Evolutionary conservation across 2,329 filamentous ascomycete genomes (phyloP).

Genomic region (Claviceps citrina): DNA sequence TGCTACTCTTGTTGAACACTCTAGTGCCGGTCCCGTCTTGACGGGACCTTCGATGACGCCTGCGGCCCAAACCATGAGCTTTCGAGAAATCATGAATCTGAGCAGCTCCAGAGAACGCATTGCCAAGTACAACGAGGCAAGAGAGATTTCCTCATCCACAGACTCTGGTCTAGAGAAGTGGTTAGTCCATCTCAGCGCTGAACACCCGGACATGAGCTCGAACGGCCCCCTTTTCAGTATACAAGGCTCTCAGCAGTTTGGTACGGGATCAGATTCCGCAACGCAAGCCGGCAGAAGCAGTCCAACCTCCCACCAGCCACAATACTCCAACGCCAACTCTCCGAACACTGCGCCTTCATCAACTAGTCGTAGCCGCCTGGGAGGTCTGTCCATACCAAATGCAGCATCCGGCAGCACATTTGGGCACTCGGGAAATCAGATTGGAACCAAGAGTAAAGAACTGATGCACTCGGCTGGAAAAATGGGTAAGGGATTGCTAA

Average conservation of each 20-base stretch:
- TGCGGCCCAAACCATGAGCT: conserved; percentile 32
- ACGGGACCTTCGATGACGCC: conserved; percentile 8
- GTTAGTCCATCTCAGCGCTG: conserved; percentile 30
- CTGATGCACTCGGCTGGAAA: conserved; percentile 74
- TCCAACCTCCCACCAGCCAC: conserved; percentile 27
- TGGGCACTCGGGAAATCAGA: conserved; percentile 42
- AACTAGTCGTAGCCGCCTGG: conserved; percentile 22
- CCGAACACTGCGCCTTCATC: conserved; percentile 14
- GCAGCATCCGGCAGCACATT: conserved; percentile 30
- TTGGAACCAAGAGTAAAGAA: conserved; percentile 77
- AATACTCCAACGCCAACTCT: conserved; percentile 34
- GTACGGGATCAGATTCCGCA: conserved; percentile 10
- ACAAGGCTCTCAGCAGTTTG: conserved; percentile 6
- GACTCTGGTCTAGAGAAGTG: conserved; percentile 59
- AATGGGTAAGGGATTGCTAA: conserved; percentile 79
- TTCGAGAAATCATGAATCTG: conserved; percentile 65
- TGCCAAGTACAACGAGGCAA: conserved; percentile 55
- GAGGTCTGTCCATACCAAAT: conserved; percentile 20
- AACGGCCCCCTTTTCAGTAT: conserved; percentile 13
- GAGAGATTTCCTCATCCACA: conserved; percentile 52
- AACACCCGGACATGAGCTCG: conserved; percentile 26
- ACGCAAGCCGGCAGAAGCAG: conserved; percentile 12
- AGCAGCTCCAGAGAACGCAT: conserved; percentile 53
- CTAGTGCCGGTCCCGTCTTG: not conserved
- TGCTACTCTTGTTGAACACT: conserved; percentile 12